Percentiles rank a stretch among this genome's conserved stretches.
phyloP scores from a whole-genome alignment of 2,329 filamentous ascomycete species.

The Elsinoe necatrix region DNA sequence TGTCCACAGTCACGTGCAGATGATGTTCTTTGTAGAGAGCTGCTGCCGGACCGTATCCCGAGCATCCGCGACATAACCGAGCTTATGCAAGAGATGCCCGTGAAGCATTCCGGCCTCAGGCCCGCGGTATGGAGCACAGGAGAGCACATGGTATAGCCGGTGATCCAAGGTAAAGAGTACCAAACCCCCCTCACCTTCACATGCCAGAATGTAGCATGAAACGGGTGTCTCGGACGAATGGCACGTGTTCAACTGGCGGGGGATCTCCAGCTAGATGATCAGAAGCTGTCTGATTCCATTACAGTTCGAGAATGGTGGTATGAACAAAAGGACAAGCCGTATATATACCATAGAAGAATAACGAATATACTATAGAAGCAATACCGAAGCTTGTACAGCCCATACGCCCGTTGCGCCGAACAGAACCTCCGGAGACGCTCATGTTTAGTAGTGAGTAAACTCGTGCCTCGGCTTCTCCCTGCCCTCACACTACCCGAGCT shows the following conservation, averaged over 20 bases:
- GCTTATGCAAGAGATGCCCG: slow-evolving; percentile 4
- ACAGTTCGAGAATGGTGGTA: not conserved
- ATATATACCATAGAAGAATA: not conserved
- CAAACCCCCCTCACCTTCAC: not conserved
- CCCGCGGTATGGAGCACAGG: not conserved
- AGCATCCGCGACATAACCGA: slow-evolving; percentile 8
- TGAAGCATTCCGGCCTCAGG: not conserved
- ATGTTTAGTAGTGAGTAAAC: not conserved
- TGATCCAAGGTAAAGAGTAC: not conserved
- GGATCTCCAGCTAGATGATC: slow-evolving; percentile 9
- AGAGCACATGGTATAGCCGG: not conserved
- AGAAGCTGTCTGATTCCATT: slow-evolving; percentile 1
- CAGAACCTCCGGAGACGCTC: not conserved
- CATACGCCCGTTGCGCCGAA: not conserved
- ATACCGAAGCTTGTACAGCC: not conserved
- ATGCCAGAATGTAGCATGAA: not conserved
- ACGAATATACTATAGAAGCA: not conserved
- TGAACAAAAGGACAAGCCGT: not conserved
- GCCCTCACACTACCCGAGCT: slow-evolving; percentile 9
- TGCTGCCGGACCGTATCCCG: not conserved
- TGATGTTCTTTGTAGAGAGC: not conserved
- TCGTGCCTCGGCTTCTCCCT: slow-evolving; percentile 8
- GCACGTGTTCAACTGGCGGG: not conserved
- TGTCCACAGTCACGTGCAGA: not conserved
- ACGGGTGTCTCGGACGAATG: slow-evolving; percentile 5